phyloP scores from a whole-genome alignment of 352 stramenopile species.

The Pythium aristosporum region DNA sequence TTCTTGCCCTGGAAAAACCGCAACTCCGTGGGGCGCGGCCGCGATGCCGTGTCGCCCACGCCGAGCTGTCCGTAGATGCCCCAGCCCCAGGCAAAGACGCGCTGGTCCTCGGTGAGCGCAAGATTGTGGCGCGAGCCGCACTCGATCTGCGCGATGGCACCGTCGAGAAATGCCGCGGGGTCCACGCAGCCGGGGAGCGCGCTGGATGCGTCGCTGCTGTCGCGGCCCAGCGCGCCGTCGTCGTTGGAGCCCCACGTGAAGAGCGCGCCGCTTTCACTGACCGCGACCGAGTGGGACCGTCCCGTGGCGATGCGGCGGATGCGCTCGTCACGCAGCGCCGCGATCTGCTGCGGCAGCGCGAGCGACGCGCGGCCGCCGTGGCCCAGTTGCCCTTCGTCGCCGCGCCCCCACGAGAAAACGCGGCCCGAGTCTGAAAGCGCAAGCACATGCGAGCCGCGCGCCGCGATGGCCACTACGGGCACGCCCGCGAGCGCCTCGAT shows the following conservation, averaged over 20 bases:
- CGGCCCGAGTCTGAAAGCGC: slow-evolving; percentile 56
- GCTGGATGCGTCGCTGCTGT: slow-evolving; percentile 13
- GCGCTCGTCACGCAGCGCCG: slow-evolving; percentile 16
- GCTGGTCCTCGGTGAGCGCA: slow-evolving; percentile 27
- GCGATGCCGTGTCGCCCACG: slow-evolving; percentile 30
- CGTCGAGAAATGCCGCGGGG: slow-evolving; percentile 7
- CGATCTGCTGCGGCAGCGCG: slow-evolving; percentile 21
- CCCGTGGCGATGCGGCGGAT: slow-evolving; percentile 30
- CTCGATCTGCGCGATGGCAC: slow-evolving; percentile 29
- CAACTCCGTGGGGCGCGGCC: slow-evolving; percentile 29
- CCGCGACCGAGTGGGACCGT: slow-evolving; percentile 71
- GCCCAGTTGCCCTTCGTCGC: slow-evolving; percentile 73
- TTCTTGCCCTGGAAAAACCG: slow-evolving; percentile 29
- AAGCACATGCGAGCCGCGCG: slow-evolving; percentile 77
- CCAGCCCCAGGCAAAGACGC: slow-evolving; percentile 43
- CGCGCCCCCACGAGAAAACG: slow-evolving; percentile 87
- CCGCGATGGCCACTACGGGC: slow-evolving; percentile 41
- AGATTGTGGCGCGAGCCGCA: slow-evolving; percentile 46
- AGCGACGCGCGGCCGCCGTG: slow-evolving; percentile 28
- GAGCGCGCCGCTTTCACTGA: slow-evolving; percentile 36
- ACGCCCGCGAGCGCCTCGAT: slow-evolving; percentile 31
- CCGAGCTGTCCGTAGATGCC: slow-evolving; percentile 44
- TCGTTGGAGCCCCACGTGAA: slow-evolving; percentile 43
- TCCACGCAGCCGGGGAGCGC: slow-evolving; percentile 26
- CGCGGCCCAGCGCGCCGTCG: slow-evolving; percentile 35